Evolutionary conservation across 192 early-diverging fungal species (phyloP).

Genomic region (Linnemannia elongata): DNA sequence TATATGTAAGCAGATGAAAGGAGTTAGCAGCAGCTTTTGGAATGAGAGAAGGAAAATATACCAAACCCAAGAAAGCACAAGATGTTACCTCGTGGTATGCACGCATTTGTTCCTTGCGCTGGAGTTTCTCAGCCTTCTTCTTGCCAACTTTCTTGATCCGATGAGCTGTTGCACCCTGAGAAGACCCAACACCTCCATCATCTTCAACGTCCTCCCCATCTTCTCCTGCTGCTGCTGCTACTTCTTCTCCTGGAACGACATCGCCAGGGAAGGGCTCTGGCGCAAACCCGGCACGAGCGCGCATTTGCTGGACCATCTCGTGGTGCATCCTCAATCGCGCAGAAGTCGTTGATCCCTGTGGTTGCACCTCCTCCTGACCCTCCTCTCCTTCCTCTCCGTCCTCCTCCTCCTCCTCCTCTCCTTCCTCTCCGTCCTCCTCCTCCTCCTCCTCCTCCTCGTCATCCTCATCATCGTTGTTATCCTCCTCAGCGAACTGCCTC

Average conservation of each 20-base stretch:
- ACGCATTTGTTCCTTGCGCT: conserved; percentile 57
- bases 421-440: background rate
- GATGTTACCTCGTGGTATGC: conserved; percentile 51
- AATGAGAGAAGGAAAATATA: background rate
- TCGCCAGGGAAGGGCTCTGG: conserved; percentile 55
- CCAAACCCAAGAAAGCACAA: no score
- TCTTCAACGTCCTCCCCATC: conserved; percentile 25
- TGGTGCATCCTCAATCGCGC: conserved; percentile 54
- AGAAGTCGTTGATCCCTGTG: conserved; percentile 44
- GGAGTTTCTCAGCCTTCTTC: conserved; percentile 56
- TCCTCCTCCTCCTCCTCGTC: conserved; percentile 9
- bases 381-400: background rate
- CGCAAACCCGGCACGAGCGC: conserved; percentile 52
- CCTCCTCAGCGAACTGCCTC: conserved; percentile 23
- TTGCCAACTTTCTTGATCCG: conserved; percentile 53
- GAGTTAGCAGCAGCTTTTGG: background rate
- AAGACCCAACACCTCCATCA: conserved; percentile 41
- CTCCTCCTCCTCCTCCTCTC: background rate
- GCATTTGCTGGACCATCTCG: conserved; percentile 56
- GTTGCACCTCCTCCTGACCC: conserved; percentile 6
- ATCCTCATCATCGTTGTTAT: conserved; percentile 1
- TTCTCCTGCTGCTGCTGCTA: conserved; percentile 10
- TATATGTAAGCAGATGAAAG: background rate
- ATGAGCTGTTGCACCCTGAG: conserved; percentile 9
- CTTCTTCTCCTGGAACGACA: conserved; percentile 2